These are phyloP conservation scores for Theobroma grandiflorum DNA, from an alignment of 441 rosid genomes.

Conservation along the genomic window DNA sequence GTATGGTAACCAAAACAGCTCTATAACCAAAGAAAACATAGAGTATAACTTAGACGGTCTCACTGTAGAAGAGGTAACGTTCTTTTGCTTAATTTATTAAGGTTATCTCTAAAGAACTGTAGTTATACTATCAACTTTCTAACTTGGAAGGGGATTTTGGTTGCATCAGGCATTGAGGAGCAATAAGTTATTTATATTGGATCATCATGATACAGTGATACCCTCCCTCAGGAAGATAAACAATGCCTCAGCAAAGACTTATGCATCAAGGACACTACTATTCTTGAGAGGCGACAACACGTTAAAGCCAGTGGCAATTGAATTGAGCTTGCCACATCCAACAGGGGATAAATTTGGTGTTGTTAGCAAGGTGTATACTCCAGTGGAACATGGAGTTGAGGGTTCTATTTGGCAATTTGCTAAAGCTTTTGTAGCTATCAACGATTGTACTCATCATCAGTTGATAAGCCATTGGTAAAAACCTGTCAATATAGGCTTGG, in stretches of 20 bases:
- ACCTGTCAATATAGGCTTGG: not conserved
- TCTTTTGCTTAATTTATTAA: not conserved
- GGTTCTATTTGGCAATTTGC: slow-evolving; percentile 82
- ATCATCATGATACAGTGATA: slow-evolving; percentile 67
- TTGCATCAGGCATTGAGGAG: slow-evolving; percentile 51
- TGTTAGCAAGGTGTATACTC: slow-evolving; percentile 51
- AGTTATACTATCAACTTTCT: not conserved
- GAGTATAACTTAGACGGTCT: slow-evolving; percentile 57
- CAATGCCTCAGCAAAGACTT: slow-evolving; percentile 45
- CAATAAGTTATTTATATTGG: slow-evolving; percentile 60
- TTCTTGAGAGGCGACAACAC: slow-evolving; percentile 43
- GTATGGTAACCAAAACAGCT: slow-evolving; percentile 67
- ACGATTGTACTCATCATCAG: slow-evolving; percentile 80
- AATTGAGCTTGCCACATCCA: not conserved
- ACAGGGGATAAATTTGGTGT: not conserved
- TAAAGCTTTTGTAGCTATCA: slow-evolving; percentile 79
- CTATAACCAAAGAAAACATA: slow-evolving; percentile 58
- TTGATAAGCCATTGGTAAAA: slow-evolving; percentile 83
- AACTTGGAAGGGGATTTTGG: not conserved
- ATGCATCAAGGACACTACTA: slow-evolving; percentile 66
- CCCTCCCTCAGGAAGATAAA: slow-evolving; percentile 64
- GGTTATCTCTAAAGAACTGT: not conserved
- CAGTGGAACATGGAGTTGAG: slow-evolving; percentile 50
- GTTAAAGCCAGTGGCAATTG: slow-evolving; percentile 11
- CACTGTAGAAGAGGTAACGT: slow-evolving; percentile 57